phyloP scores from a whole-genome alignment of 257 asterid species.

The Asclepias syriaca region DNA sequence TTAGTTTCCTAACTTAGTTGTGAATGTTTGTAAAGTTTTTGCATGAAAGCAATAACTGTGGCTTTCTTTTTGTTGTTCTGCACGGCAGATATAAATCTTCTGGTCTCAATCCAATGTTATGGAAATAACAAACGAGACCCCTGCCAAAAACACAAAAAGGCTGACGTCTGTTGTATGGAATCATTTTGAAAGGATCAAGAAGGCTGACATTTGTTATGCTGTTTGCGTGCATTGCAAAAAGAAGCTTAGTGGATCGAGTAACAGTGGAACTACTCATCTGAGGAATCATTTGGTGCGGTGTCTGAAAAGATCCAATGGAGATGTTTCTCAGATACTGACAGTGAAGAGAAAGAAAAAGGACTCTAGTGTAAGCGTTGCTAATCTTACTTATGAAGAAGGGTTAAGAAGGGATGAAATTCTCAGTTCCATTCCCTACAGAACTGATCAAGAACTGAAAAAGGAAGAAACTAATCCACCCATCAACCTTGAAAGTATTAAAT shows the following conservation, averaged over 20 bases:
- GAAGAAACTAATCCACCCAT: slow-evolving; percentile 25
- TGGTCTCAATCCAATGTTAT: slow-evolving; percentile 28
- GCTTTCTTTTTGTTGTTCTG: slow-evolving; percentile 18
- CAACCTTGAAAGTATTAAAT: slow-evolving; percentile 32
- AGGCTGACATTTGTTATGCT: slow-evolving; percentile 74
- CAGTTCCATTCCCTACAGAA: slow-evolving; percentile 40
- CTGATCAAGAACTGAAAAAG: slow-evolving; percentile 32
- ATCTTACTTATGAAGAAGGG: slow-evolving; percentile 35
- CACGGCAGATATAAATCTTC: slow-evolving; percentile 31
- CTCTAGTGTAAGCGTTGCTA: slow-evolving; percentile 40
- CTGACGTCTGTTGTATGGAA: slow-evolving; percentile 90
- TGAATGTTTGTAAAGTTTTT: neutral
- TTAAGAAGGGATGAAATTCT: slow-evolving; percentile 47
- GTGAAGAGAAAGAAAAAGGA: slow-evolving; percentile 76
- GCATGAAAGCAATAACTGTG: slow-evolving; percentile 7
- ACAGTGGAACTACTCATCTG: slow-evolving; percentile 92
- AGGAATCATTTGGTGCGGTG: slow-evolving; percentile 93
- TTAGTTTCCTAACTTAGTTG: neutral
- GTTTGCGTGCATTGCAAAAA: slow-evolving; percentile 82
- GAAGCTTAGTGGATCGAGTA: slow-evolving; percentile 91
- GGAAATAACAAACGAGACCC: slow-evolving; percentile 75
- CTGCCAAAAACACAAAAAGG: slow-evolving; percentile 72
- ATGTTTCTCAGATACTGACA: slow-evolving; percentile 39
- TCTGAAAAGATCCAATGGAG: slow-evolving; percentile 65
- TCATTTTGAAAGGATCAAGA: slow-evolving; percentile 86